Evolutionary conservation across 495 filamentous ascomycete species (phyloP), one percentile per base, ranked within the genome.

Genomic region (Penicillium nucicola): DNA sequence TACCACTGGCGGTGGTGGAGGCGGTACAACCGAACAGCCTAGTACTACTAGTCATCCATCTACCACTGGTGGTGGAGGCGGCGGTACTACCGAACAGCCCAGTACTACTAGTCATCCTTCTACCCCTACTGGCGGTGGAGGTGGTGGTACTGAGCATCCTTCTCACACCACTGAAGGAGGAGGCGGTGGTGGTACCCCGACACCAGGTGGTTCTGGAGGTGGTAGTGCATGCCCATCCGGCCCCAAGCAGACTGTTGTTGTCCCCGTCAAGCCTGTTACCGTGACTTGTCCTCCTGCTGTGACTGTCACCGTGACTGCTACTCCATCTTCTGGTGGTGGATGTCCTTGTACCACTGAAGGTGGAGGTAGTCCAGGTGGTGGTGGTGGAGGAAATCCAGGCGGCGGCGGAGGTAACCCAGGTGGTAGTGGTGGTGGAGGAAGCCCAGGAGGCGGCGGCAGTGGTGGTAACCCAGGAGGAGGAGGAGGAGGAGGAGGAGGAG

Each of bases 221-320:
- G 2, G 25, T 28, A 28, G 25, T 28, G 25, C 7, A 28, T 36
- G 48, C 13, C 45, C 34, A 12, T 12, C 18, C 15, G 22, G 28
- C 9, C 18, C 45, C 1, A 30, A 25, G 35, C 36, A 33, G 3
- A 39, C 46, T 2, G 25, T 22, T 2, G 36, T 41, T 4, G 18
- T 48, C 17, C 36, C 46, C 0, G 36, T 41, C 5, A 18, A 40
- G 13, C 36, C 46, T 1, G 46, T 48, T 8, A 48, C 46, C 6
- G 30, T 41, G 0, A 48, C 46, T 8, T 48, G 46, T 23, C 46
- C 46, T 34, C 23, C 35, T 19, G 37, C 50, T 28, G 33, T 28
- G 11, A 42, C 43, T 11, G 31, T 40, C 6, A 42, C 43, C 7
- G 43, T 45, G 25, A 48, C 46, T 14, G 17, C 42, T 45, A 14